Evolutionary conservation across 371 early-diverging fungal species (phyloP), one percentile per base, ranked within the genome.

Genomic region (Lichtheimia hyalospora): DNA sequence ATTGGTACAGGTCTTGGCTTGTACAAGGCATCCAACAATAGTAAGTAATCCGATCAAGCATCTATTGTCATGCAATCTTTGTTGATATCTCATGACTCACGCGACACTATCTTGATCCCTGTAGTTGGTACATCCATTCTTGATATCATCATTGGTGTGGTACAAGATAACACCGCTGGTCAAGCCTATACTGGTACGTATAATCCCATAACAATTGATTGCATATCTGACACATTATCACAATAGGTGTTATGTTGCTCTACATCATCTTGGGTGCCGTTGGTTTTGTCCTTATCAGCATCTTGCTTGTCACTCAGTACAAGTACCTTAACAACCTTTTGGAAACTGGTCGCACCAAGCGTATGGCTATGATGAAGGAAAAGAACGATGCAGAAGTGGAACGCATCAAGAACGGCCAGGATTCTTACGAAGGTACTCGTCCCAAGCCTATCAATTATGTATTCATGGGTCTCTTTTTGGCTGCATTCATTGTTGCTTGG

Each of bases 1-100:
- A 79, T 81, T 48, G 84, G 84, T 55, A 82, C 84, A 25, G 82
- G 81, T 57, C 60, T 84, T 16, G 82, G 84, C 49, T 58, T 84
- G 24, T 77, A 81, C 63, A 82, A 82, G 66, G 55, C 68, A 43
- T 66, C 70, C 15, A 77, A 75, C 49, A 84, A 81, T 51, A 62
- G 56, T 55, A 55, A 55, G 56, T 55, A 13, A 25, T 25, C 25
- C 25, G 25, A 5, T 25, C 12, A 21, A n/a, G 16, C 7, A 8
- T 21, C 10, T 46, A 46, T 46, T 46, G 46, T n/a, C 46, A 21
- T 18, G 46, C n/a, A n/a, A 46, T 46, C 46, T 1, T 21, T 46
- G 12, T 46, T 1, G 14, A 18, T 46, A 18, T 16, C 46, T 46
- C 6, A 16, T 18, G n/a, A 46, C 18, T 21, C 46, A 46, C n/a